Evolutionary conservation across 225 moss, liverwort and hornwort species (phyloP), one percentile per base, ranked within the genome.

Genomic region (Bryoerythrophyllum caledonicum): DNA sequence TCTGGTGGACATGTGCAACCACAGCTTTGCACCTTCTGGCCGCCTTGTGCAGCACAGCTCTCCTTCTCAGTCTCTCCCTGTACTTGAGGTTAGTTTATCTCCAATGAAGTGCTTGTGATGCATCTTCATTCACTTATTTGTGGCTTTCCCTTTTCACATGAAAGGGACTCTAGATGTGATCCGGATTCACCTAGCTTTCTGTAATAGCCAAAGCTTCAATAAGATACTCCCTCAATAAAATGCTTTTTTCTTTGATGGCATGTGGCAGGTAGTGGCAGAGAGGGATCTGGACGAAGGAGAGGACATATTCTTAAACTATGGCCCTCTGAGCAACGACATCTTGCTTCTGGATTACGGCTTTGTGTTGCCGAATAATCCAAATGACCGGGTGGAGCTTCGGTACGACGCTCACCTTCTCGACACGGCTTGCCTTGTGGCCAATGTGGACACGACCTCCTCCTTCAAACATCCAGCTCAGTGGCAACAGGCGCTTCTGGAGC

Each of bases 1-100:
- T 37, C 65, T 89, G 66, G 85, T 93, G 51, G 93, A 91, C 54
- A 91, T 93, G 91, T 91, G 93, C 67, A 93, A 93, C 79, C 91
- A 93, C 54, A 89, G 92, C 74, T 93, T 93, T 75, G 64, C 79
- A 16, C 83, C 92, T 27, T 89, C 90, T 52, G 87, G 80, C 57
- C 76, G 84, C 19, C 82, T 92, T 65, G 78, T 86, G 55, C 90
- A 88, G 78, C 76, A 71, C 14, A 53, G 24, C 40, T 72, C 80
- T 41, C 17, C 85, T 34, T 48, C 78, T 46, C 68, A 67, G 28
- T 66, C 82, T 65, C 70, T 67, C 54, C 81, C 83, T 55, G 71
- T 71, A 44, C 60, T 86, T 64, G 81, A 92, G 90, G 92, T 92
- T 44, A 77, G 79, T 63, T 65, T 24, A 40, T 56, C 11, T 41